These are phyloP conservation scores for Diaporthe aspalathi DNA, from an alignment of 2,329 filamentous ascomycete species.

Conservation along the genomic window DNA sequence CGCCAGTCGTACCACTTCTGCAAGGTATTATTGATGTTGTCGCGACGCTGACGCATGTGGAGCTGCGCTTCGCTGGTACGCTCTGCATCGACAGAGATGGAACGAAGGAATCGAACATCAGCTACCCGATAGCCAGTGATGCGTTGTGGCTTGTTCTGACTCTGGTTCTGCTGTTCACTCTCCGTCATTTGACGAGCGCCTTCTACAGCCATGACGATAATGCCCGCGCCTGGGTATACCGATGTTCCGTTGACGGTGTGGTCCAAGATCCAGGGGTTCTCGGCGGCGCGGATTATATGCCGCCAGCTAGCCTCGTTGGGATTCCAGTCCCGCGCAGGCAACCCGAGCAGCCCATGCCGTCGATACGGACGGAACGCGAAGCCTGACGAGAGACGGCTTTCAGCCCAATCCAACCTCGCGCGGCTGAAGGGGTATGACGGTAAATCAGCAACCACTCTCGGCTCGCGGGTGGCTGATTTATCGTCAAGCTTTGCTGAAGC, in stretches of 20 bases:
- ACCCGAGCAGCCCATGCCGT: neutral
- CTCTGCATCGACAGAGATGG: neutral
- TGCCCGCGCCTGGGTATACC: neutral
- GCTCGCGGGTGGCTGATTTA: neutral
- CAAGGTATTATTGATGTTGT: conserved; percentile 5
- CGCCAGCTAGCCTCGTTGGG: conserved; percentile 11
- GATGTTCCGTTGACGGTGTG: conserved; percentile 11
- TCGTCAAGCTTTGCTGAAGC: neutral
- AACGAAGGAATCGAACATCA: conserved; percentile 1
- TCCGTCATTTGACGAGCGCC: neutral
- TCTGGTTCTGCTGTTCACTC: neutral
- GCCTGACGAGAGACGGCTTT: neutral
- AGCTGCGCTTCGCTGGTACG: neutral
- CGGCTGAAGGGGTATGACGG: conserved; percentile 4
- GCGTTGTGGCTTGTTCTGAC: neutral
- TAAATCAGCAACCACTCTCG: neutral
- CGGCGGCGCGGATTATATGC: neutral
- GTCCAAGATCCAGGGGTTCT: conserved; percentile 10
- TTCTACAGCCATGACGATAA: conserved; percentile 10
- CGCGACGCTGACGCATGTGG: conserved; percentile 5
- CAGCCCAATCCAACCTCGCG: neutral
- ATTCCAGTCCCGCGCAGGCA: conserved; percentile 1
- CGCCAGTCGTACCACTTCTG: conserved; percentile 14
- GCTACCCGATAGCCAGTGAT: neutral
- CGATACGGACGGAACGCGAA: neutral